Conservation (phyloP, 495 filamentous ascomycete genomes). For the Talaromyces liani region DNA sequence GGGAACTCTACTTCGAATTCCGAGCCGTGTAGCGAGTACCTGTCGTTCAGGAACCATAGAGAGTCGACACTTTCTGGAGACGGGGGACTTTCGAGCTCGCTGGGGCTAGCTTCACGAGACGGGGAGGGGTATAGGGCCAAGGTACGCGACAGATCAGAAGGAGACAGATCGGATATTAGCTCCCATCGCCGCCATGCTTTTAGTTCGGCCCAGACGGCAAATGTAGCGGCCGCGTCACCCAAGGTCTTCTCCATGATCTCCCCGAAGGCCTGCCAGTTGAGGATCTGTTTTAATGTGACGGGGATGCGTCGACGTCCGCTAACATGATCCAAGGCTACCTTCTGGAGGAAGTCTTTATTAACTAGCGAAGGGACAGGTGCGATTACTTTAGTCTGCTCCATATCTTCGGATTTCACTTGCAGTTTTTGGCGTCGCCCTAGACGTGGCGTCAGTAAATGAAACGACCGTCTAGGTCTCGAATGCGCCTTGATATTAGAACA, state of each 20-base stretch:
- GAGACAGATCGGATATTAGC: neutral
- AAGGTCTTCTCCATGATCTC: neutral
- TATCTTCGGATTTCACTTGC: neutral
- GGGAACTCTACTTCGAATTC: neutral
- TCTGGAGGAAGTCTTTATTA: neutral
- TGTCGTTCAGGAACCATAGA: neutral
- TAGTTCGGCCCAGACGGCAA: constrained; percentile 4
- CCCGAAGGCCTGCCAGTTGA: constrained; percentile 1
- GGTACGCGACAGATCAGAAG: neutral
- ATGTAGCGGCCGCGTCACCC: neutral
- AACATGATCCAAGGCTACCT: neutral
- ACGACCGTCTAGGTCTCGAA: neutral
- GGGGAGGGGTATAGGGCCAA: neutral
- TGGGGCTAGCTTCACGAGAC: neutral
- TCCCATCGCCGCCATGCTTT: constrained; percentile 3
- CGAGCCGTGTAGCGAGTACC: neutral
- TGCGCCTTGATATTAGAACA: constrained; percentile 2
- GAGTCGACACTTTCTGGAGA: neutral
- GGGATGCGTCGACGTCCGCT: constrained; percentile 2
- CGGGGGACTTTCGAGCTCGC: neutral
- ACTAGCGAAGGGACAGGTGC: neutral
- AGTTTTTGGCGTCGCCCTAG: neutral
- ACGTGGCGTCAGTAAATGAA: neutral
- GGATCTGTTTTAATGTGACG: neutral
- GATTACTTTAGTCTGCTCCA: neutral